Evolutionary conservation across 352 stramenopile species (phyloP).

Genomic region (Phytopythium litorale): DNA sequence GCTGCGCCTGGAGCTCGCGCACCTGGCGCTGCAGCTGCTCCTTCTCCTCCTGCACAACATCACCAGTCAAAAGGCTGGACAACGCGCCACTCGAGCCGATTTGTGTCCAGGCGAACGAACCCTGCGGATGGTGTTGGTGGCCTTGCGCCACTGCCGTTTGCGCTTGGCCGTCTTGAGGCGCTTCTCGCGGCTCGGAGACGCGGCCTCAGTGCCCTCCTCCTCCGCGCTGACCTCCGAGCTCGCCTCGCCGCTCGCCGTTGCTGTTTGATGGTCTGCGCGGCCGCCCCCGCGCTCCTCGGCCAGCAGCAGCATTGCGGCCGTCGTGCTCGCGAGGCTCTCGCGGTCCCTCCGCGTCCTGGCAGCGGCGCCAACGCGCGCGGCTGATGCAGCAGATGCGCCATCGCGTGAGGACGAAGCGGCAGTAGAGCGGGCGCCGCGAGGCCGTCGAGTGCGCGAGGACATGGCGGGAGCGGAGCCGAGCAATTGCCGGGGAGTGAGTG

Average conservation of each 20-base stretch:
- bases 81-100: not conserved
- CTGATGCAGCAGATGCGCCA: not conserved
- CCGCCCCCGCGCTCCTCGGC: not conserved
- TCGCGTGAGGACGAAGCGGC: no score
- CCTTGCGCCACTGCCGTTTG: slow-evolving; percentile 3
- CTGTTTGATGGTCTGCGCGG: no score
- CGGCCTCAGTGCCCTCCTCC: not conserved
- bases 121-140: slow-evolving; percentile 1
- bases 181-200: not conserved
- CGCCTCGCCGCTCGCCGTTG: not conserved
- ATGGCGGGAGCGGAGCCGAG: no score
- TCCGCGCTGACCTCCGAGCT: not conserved
- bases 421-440: not conserved
- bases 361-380: not conserved
- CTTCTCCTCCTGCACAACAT: slow-evolving; percentile 23
- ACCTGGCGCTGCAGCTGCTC: slow-evolving; percentile 24
- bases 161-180: not conserved
- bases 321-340: not conserved
- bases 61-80: not conserved
- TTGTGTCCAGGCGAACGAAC: not conserved
- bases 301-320: not conserved
- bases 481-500: no score
- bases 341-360: not conserved
- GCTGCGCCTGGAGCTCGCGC: slow-evolving; percentile 21
- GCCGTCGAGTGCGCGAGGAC: no score